Conservation (phyloP, 495 filamentous ascomycete genomes). For the Aspergillus biplanus region DNA sequence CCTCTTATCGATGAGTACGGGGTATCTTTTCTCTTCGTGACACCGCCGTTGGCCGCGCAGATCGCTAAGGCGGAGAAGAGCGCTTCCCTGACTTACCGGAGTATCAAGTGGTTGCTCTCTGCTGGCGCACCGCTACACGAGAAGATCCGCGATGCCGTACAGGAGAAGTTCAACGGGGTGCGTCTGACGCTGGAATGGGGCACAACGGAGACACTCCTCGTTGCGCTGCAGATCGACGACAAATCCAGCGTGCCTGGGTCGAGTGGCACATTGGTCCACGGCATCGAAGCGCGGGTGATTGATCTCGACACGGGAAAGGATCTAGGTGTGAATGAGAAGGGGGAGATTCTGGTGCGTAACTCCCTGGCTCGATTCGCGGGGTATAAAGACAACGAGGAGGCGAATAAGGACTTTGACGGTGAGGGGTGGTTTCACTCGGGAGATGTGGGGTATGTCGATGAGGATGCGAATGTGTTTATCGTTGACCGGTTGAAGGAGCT, state of each 20-base stretch:
- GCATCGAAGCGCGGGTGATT: conserved; percentile 28
- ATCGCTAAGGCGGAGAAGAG: conserved; percentile 22
- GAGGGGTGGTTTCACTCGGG: conserved; percentile 61
- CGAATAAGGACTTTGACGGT: conserved; percentile 27
- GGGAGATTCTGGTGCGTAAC: conserved; percentile 31
- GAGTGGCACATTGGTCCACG: conserved; percentile 30
- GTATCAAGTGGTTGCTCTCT: conserved; percentile 33
- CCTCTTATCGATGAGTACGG: conserved; percentile 22
- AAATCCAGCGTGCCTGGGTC: conserved; percentile 20
- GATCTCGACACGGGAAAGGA: conserved; percentile 24
- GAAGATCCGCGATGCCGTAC: conserved; percentile 24
- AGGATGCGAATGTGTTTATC: conserved; percentile 51
- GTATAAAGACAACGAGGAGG: conserved; percentile 26
- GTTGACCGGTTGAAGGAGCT: conserved; percentile 63
- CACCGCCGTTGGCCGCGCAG: conserved; percentile 27
- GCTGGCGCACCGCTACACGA: conserved; percentile 29
- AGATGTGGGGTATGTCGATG: conserved; percentile 57
- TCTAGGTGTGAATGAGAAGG: conserved; percentile 18
- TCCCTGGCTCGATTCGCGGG: conserved; percentile 22
- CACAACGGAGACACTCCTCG: conserved; percentile 29
- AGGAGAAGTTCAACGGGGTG: conserved; percentile 24
- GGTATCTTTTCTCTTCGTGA: conserved; percentile 30
- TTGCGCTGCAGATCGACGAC: conserved; percentile 30
- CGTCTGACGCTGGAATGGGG: conserved; percentile 29
- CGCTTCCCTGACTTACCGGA: conserved; percentile 12